A percentile compares a stretch with the other conserved stretches of the same genome.
Conservation (phyloP, 192 early-diverging fungal genomes). For the Coemansia sp. region DNA sequence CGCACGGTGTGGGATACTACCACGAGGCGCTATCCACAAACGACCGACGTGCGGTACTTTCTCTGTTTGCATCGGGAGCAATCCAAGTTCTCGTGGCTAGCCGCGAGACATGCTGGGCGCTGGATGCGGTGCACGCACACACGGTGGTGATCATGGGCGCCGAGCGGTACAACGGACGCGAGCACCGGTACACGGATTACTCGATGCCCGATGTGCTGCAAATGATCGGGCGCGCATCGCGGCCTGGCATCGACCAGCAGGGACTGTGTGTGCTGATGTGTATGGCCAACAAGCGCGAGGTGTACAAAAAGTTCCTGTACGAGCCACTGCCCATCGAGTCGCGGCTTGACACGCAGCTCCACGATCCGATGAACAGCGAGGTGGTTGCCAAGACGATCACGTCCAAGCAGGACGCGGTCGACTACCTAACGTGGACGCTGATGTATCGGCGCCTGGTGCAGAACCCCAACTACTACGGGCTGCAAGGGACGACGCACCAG, state of each 20-base stretch:
- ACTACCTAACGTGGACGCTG: slow-evolving; percentile 99
- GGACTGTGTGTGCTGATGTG: slow-evolving; percentile 93
- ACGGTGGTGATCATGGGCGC: slow-evolving; percentile 94
- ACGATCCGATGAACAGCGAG: slow-evolving; percentile 97
- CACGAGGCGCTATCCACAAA: slow-evolving; percentile 83
- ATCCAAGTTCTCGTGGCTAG: slow-evolving; percentile 90
- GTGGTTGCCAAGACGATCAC: slow-evolving; percentile 92
- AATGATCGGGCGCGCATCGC: slow-evolving; percentile 95
- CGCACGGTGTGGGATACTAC: slow-evolving; percentile 83
- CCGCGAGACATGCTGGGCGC: slow-evolving; percentile 89
- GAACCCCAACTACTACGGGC: slow-evolving; percentile 96
- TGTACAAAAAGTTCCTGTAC: slow-evolving; percentile 97
- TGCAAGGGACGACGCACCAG: slow-evolving; percentile 82
- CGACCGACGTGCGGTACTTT: slow-evolving; percentile 73
- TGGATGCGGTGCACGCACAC: slow-evolving; percentile 72
- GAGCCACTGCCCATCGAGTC: slow-evolving; percentile 96
- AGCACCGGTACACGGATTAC: slow-evolving; percentile 96
- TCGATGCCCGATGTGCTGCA: slow-evolving; percentile 93
- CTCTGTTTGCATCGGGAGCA: slow-evolving; percentile 72
- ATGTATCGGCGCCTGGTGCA: slow-evolving; percentile 92
- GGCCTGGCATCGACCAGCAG: slow-evolving; percentile 61
- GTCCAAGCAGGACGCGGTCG: slow-evolving; percentile 98
- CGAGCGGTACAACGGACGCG: slow-evolving; percentile 90
- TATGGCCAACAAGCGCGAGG: slow-evolving; percentile 89
- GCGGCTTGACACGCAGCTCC: slow-evolving; percentile 89